Evolutionary conservation across 257 asterid species (phyloP).

Genomic region (Catharanthus roseus): DNA sequence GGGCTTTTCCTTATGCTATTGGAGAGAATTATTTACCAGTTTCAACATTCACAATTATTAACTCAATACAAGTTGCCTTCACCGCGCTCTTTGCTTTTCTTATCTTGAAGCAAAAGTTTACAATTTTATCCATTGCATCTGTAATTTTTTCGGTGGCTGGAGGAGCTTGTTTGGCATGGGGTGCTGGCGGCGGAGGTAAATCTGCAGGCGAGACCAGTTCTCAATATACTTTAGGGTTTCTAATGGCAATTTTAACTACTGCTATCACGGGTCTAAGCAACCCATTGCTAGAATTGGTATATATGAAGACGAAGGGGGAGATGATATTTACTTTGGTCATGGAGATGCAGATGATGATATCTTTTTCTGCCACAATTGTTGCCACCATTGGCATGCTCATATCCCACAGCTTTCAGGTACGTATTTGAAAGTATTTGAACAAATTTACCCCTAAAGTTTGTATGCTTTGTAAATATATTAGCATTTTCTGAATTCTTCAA

Average conservation of each 20-base stretch:
- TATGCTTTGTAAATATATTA: too few relatives aligned
- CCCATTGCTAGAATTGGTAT: neutral
- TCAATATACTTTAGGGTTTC: neutral
- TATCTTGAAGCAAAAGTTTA: slow-evolving; percentile 24
- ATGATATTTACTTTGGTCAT: neutral
- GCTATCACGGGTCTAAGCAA: neutral
- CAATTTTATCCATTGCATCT: slow-evolving; percentile 15
- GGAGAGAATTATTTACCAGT: slow-evolving; percentile 20
- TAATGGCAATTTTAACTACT: neutral
- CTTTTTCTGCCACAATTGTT: neutral
- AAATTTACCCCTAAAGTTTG: too few relatives aligned
- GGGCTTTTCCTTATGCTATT: neutral
- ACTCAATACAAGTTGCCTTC: slow-evolving; percentile 20
- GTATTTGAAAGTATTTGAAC: too few relatives aligned
- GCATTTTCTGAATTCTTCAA: too few relatives aligned
- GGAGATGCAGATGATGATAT: neutral
- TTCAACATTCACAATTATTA: slow-evolving; percentile 15
- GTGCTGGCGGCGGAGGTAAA: neutral
- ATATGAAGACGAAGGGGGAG: neutral
- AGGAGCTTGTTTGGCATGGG: slow-evolving; percentile 18
- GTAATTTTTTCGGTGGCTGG: slow-evolving; percentile 17
- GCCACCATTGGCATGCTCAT: neutral
- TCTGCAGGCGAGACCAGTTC: neutral
- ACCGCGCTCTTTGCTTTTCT: slow-evolving; percentile 23
- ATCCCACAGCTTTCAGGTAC: neutral